These are phyloP conservation scores for Chamaenerion angustifolium DNA, from an alignment of 345 rosid genomes.

Conservation along the genomic window DNA sequence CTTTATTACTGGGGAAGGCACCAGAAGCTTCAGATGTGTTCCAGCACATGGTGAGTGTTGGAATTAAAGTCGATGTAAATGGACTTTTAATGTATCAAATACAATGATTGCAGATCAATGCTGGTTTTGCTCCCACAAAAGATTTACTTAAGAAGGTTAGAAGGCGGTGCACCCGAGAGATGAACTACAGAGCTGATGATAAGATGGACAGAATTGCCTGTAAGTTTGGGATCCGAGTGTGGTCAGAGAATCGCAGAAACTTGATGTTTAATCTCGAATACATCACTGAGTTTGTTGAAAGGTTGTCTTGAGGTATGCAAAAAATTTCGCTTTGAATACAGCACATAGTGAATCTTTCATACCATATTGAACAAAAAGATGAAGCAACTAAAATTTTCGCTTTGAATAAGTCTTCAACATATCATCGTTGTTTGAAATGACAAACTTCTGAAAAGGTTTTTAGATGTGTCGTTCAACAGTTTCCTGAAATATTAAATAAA, in stretches of 20 bases:
- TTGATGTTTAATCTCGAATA: constrained; percentile 61
- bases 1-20: constrained; percentile 36
- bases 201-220: constrained; percentile 38
- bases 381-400: too few relatives aligned
- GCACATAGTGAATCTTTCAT: too few relatives aligned
- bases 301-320: constrained; percentile 10
- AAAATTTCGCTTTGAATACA: neutral
- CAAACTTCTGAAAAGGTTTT: too few relatives aligned
- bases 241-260: constrained; percentile 55
- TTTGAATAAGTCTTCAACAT: too few relatives aligned
- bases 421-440: too few relatives aligned
- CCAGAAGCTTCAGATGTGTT: constrained; percentile 76
- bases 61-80: constrained; percentile 62
- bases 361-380: too few relatives aligned
- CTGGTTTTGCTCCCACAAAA: too few relatives aligned
- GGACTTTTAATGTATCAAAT: constrained; percentile 4
- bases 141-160: too few relatives aligned
- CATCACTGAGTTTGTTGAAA: constrained; percentile 35
- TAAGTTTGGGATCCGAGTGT: constrained; percentile 49
- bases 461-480: too few relatives aligned
- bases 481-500: too few relatives aligned
- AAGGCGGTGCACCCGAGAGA: constrained; percentile 74
- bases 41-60: constrained; percentile 61
- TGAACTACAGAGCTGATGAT: constrained; percentile 56
- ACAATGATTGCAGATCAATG: too few relatives aligned